Evolutionary conservation across 768 basidiomycete genomes (phyloP), one percentile per base, ranked within the genome.

Genomic region (Cyathus striatus): DNA sequence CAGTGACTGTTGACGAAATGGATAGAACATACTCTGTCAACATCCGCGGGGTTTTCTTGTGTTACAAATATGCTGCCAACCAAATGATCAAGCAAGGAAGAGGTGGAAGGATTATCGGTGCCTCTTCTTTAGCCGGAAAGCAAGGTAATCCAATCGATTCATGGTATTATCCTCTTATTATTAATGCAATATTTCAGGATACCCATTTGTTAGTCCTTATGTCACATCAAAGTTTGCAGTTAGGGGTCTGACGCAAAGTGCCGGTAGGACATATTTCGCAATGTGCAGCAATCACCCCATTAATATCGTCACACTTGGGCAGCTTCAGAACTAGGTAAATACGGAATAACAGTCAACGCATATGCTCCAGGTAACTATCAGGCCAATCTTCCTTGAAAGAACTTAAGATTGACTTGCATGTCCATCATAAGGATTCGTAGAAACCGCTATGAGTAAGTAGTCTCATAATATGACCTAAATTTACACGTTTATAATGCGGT

Each of bases 101-200:
- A 17, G 70, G 70, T 1, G 70, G 70, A 17, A 52, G 65, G n/a
- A 62, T 70, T 22, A 61, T 71, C 17, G 69, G 67, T 6, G 67
- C 67, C 9, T 60, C 53, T 1, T 72, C 72, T 3, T 51, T 62
- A 1, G 59, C 58, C 1, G 72, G 68, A 2, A 65, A 64, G 42
- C 34, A 48, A 59, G 70, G 71, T 59, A 30, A 7, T 13, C 6
- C n/a, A 22, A 7, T n/a, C n/a, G n/a, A 20, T 7, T 26, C 16
- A 10, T 34, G 27, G 12, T 14, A 14, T 36, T 33, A 6, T 20
- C 23, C 33, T 20, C 38, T 38, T 14, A 34, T n/a, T 17, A 22
- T 6, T 42, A 4, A 27, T 38, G 5, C 4, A 35, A 23, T 14
- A 13, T 1, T 20, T 24, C 13, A 33, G 39, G 26, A 17, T 35